Conservation (phyloP, 345 rosid species). For the Lepidium aucheri region DNA sequence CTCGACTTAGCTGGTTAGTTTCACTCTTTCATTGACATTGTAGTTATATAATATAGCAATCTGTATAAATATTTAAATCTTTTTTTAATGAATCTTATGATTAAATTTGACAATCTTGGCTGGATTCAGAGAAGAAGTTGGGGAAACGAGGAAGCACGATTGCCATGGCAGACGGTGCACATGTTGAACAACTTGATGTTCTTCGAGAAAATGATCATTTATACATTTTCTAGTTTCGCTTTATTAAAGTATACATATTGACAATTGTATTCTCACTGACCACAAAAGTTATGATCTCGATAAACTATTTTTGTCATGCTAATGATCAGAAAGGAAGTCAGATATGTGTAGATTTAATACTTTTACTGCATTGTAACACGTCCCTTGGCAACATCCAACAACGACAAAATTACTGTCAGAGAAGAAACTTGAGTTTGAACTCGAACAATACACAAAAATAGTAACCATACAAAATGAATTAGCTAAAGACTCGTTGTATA, state of each 20-base stretch:
- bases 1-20: conserved; percentile 64
- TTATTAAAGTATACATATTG: not conserved
- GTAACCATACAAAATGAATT: not conserved
- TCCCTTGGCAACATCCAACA: not conserved
- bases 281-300: not conserved
- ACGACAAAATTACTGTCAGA: not conserved
- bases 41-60: not conserved
- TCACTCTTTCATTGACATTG: not conserved
- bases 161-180: conserved; percentile 68
- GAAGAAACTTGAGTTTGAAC: not conserved
- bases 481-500: not conserved
- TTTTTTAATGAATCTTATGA: not conserved
- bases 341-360: not conserved
- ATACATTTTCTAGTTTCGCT: conserved; percentile 39
- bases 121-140: conserved; percentile 62
- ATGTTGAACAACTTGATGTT: conserved; percentile 68
- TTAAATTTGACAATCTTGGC: not conserved
- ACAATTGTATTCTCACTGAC: not conserved
- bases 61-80: not conserved
- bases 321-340: not conserved
- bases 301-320: not conserved
- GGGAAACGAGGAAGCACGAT: conserved; percentile 61
- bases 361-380: not conserved
- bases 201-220: conserved; percentile 75
- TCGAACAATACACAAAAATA: not conserved